These are phyloP conservation scores for Dissophora ornata DNA, from an alignment of 192 early-diverging fungal genomes.

Conservation along the genomic window DNA sequence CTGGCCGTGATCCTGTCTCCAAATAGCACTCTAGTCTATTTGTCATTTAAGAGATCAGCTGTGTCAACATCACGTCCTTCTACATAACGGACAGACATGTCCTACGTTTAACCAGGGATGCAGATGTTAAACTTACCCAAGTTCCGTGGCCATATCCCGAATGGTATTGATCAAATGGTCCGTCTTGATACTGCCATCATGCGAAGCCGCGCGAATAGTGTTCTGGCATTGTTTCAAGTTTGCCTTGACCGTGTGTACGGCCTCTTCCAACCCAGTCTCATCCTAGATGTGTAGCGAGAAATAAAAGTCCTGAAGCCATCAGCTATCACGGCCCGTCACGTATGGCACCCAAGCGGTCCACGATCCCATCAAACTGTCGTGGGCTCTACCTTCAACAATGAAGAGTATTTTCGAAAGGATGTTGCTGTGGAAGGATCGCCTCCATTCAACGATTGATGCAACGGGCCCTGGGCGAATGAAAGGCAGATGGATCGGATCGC, in stretches of 20 bases:
- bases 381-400: constrained; percentile 28
- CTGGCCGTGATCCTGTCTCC: constrained; percentile 31
- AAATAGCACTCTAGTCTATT: constrained; percentile 46
- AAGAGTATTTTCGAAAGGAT: constrained; percentile 35
- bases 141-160: constrained; percentile 44
- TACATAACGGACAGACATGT: no score
- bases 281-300: constrained; percentile 13
- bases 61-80: no score
- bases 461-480: constrained; percentile 48
- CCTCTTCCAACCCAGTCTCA: constrained; percentile 35
- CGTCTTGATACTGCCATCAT: constrained; percentile 43
- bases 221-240: constrained; percentile 52
- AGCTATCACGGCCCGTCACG: neutral
- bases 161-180: constrained; percentile 43
- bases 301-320: neutral
- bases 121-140: constrained; percentile 20
- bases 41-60: neutral
- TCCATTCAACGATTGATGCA: constrained; percentile 48
- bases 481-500: constrained; percentile 49
- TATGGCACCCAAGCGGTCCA: no score
- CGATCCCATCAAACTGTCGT: no score
- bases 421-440: constrained; percentile 32
- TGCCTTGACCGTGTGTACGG: constrained; percentile 28
- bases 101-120: no score
- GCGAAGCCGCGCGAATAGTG: constrained; percentile 43